Evolutionary conservation across 2,329 filamentous ascomycete genomes (phyloP), one percentile per base, ranked within the genome.

Genomic region (Acarospora socialis): DNA sequence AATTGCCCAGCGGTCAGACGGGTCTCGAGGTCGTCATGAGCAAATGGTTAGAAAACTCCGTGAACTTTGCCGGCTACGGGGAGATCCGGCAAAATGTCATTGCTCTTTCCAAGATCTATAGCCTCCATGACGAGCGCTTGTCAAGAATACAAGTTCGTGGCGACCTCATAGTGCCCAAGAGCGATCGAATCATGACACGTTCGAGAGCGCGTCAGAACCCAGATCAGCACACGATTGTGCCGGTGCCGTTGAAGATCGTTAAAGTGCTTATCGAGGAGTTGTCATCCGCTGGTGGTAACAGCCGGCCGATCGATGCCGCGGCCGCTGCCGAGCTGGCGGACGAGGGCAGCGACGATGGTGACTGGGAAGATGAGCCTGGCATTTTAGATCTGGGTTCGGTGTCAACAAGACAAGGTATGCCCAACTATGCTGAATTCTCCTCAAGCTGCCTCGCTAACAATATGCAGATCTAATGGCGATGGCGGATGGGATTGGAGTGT

Each of bases 51-150:
- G 90, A 95, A 60, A 93, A 95, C 56, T 93, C 84, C 3, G 72
- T 92, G 55, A 92, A 80, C 55, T 98, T 98, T 57, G 84, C 84
- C n/a, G 90, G 90, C 8, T 98, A 94, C 46, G 86, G 95, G 47
- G 87, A 94, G 55, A 95, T 95, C 46, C 73, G 86, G 45, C 83
- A 94, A 55, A 98, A 95, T 49, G 82, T 94, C 37, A 87, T 93
- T 45, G 90, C 90, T 4, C 68, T 98, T 2, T 86, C 84, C 0
- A 93, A 92, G 50, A 64, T 98, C 3, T 95, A 90, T 54, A 77
- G 77, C 33, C 68, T 98, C 12, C 79, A 90, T 48, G 87, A 95
- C 47, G 63, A 74, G 7, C 77, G 87, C 19, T 56, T 98, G 19
- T 63, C 71, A 8, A 74, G 82, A 47, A 82, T 86, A 3, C 72